Evolutionary conservation across 108 stramenopile species (phyloP).

Genomic region (Cyclotella cryptica): DNA sequence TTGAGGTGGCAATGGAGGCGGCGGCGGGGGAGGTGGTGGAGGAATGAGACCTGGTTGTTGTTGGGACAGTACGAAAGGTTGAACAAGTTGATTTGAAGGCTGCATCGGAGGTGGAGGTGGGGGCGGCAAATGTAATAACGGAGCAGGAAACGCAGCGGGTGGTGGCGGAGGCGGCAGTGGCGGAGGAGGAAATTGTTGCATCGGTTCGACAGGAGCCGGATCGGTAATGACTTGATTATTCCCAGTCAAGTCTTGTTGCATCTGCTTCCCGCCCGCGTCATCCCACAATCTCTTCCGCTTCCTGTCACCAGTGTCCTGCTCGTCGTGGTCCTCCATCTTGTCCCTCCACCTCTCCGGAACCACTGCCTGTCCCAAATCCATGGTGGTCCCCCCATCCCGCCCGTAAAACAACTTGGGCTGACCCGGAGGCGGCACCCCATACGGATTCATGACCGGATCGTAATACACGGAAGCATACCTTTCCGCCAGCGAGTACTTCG

Average conservation of each 20-base stretch:
- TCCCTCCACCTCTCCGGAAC: conserved; percentile 35
- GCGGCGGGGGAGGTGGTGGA: conserved; percentile 8
- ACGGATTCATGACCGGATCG: conserved; percentile 77
- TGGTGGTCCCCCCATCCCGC: conserved; percentile 39
- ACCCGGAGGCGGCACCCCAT: conserved; percentile 86
- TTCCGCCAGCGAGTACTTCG: conserved; percentile 52
- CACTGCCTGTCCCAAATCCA: conserved; percentile 41
- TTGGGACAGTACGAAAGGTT: no score
- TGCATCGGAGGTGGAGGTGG: no score
- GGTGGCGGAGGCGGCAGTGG: conserved; percentile 57
- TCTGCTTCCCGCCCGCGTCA: neutral
- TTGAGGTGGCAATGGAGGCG: neutral
- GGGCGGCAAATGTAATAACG: no score
- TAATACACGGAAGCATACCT: conserved; percentile 69
- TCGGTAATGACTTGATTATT: neutral
- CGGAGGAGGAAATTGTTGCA: conserved; percentile 45
- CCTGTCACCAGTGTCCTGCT: neutral
- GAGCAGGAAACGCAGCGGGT: conserved; percentile 21
- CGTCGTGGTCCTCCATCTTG: conserved; percentile 24
- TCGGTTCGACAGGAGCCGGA: neutral
- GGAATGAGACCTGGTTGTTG: no score
- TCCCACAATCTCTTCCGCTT: conserved; percentile 23
- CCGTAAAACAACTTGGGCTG: conserved; percentile 71
- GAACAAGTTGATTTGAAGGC: no score
- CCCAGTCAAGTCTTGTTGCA: neutral